Evolutionary conservation across 106 monocot species (phyloP).

Genomic region (Agapanthus africanus): DNA sequence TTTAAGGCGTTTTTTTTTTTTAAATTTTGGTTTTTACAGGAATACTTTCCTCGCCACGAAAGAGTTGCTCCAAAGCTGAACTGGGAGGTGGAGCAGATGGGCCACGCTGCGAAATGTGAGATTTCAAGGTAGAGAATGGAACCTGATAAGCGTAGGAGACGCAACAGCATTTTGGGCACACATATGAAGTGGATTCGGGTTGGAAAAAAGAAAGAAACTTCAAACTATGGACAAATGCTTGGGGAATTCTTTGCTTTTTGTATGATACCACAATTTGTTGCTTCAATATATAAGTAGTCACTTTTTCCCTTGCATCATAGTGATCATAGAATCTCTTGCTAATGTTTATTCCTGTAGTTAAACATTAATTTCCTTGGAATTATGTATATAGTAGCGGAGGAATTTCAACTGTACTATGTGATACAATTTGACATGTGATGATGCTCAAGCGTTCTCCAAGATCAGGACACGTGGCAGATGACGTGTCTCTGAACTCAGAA

Average conservation of each 20-base stretch:
- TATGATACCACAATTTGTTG: conserved; percentile 6
- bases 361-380: no score
- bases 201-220: no score
- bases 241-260: conserved; percentile 7
- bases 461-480: no score
- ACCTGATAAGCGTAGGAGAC: not conserved
- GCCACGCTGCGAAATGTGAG: conserved; percentile 25
- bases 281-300: conserved; percentile 8
- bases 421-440: no score
- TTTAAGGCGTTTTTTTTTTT: not conserved
- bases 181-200: no score
- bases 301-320: no score
- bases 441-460: no score
- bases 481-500: no score
- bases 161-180: conserved; percentile 4
- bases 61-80: conserved; percentile 37
- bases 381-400: no score
- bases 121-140: conserved; percentile 22
- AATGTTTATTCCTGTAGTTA: no score
- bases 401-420: no score
- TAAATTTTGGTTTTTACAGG: conserved; percentile 20
- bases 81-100: conserved; percentile 39
- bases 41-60: conserved; percentile 43
- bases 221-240: not conserved
- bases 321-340: no score